These are phyloP conservation scores for Lipomyces yamanashiensis DNA, from an alignment of 805 yeast genomes.

Conservation along the genomic window DNA sequence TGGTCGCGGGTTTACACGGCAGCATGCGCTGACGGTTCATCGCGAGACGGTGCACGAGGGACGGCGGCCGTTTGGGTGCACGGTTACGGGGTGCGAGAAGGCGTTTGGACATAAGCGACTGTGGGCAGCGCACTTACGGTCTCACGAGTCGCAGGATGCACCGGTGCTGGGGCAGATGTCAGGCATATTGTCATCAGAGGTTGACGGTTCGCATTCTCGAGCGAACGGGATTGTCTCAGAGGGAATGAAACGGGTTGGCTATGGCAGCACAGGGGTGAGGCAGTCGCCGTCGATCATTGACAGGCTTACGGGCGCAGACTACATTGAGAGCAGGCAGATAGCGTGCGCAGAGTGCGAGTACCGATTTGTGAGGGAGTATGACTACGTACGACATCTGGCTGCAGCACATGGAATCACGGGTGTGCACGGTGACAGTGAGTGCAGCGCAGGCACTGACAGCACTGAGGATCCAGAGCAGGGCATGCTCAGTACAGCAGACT, in stretches of 20 bases:
- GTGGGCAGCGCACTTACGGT: conserved; percentile 27
- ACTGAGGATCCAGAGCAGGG: neutral
- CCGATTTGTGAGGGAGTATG: conserved; percentile 48
- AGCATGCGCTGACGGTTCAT: conserved; percentile 62
- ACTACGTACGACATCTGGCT: conserved; percentile 46
- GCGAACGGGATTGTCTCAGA: too few relatives aligned
- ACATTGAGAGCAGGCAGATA: conserved; percentile 41
- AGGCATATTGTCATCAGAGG: too few relatives aligned
- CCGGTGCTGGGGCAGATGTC: too few relatives aligned
- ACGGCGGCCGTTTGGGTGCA: conserved; percentile 37
- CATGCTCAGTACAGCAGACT: neutral
- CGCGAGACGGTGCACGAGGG: conserved; percentile 37
- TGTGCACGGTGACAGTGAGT: neutral
- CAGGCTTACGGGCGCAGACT: conserved; percentile 46
- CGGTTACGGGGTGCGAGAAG: conserved; percentile 27
- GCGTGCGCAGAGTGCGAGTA: conserved; percentile 46
- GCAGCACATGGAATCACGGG: too few relatives aligned
- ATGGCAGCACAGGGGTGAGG: conserved; percentile 1
- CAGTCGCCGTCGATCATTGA: conserved; percentile 38
- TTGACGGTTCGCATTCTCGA: too few relatives aligned
- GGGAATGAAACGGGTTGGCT: too few relatives aligned
- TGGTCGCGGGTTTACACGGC: conserved; percentile 56
- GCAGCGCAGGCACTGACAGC: neutral
- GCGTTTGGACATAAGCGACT: conserved; percentile 39
- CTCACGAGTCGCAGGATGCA: neutral